phyloP scores from a whole-genome alignment of 768 basidiomycete genomes.

The Naematelia aurantialba region DNA sequence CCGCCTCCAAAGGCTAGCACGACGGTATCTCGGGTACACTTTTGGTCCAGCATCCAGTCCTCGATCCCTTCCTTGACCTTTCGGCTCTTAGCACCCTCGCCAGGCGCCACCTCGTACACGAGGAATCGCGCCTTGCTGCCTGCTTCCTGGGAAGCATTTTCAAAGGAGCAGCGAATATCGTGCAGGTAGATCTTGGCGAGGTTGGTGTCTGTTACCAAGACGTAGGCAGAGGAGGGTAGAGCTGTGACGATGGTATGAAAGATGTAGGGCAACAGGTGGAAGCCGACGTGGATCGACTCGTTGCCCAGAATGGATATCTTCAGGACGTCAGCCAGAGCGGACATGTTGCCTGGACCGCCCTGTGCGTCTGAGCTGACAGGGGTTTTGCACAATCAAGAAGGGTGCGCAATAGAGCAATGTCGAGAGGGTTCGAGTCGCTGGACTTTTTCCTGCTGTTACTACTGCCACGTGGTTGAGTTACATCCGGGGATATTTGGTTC shows the following conservation, averaged over 20 bases:
- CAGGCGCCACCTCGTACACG: constrained; percentile 74
- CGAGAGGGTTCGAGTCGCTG: no score
- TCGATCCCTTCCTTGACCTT: constrained; percentile 89
- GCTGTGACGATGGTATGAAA: constrained; percentile 63
- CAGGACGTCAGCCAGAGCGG: constrained; percentile 56
- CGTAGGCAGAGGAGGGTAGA: constrained; percentile 78
- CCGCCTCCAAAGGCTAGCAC: constrained; percentile 92
- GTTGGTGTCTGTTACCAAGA: constrained; percentile 87
- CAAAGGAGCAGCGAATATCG: constrained; percentile 66
- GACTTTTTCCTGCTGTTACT: no score
- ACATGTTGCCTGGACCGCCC: constrained; percentile 11
- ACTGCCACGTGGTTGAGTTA: no score
- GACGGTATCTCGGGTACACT: constrained; percentile 89
- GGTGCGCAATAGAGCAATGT: no score
- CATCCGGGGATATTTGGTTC: no score
- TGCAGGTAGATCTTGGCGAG: constrained; percentile 75
- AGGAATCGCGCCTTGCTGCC: constrained; percentile 59
- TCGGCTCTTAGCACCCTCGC: constrained; percentile 87
- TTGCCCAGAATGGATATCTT: constrained; percentile 80
- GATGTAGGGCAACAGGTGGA: constrained; percentile 78
- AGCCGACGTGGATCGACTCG: constrained; percentile 87
- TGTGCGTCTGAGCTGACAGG: not conserved
- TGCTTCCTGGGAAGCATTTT: constrained; percentile 46
- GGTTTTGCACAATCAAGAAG: not conserved
- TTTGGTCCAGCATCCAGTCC: constrained; percentile 81